Base-by-base conservation (phyloP, 148 eudicot species). In the Dysphania ambrosioides region DNA sequence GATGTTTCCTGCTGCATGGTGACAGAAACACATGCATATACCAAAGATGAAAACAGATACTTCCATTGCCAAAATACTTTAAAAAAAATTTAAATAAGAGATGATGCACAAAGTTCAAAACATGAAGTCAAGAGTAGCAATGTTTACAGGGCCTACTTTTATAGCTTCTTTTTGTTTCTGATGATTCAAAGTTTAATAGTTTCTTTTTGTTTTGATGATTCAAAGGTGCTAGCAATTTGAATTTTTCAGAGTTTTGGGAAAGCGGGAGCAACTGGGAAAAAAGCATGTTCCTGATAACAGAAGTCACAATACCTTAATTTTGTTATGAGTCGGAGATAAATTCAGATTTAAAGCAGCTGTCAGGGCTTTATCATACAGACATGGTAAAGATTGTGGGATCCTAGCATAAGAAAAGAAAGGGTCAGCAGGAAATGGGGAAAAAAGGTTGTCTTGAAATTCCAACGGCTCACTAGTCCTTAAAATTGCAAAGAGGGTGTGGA, bases 291-390 rank as follows among this genome's bases (percentile, higher is more conserved):
- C 49, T 62, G 26, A 63, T 3, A 70, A 76, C 11, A 31, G 23
- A 80, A 57, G 24, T 30, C 72, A 70, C 23, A 30, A 18, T 75
- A 90, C 97, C 93, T 89, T 83, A 66, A 81, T 73, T 77, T 78
- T 83, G 81, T 80, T 87, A 77, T 81, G 92, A 74, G 66, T 68
- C 24, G 83, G 82, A 72, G 87, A 86, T 66, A 65, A 62, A 70
- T 63, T 78, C 78, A 81, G 51, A 72, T 86, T 85, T 36, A 83
- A 83, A 79, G 93, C 92, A 81, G 92, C 90, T 79, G 88, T 91
- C 44, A 95, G 87, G 70, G 83, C 87, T 86, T 88, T 82, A 76
- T 95, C 94, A 78, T 92, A 92, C 77, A 95, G 87, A 71, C 84
- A 81, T 66, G 97, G 97, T 74, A 92, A 79, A 62, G 97, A 77